Conservation (phyloP, 2,329 filamentous ascomycete genomes). For the Penicillium sclerotiorum region DNA sequence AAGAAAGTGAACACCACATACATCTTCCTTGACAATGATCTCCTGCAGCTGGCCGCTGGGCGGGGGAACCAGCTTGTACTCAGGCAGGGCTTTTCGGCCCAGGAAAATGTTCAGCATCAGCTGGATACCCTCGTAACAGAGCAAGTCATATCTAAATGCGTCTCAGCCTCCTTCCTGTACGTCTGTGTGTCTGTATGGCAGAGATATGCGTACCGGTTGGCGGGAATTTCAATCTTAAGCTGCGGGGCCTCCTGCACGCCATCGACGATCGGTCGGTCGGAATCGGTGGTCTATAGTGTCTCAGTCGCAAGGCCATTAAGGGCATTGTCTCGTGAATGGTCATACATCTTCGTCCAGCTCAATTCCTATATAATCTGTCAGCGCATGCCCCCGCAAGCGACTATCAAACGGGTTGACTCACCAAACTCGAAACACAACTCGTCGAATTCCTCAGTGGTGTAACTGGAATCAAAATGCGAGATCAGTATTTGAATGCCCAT, state of each 20-base stretch:
- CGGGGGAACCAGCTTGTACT: constrained; percentile 75
- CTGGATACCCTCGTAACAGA: constrained; percentile 95
- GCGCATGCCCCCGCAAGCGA: constrained; percentile 29
- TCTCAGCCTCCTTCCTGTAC: constrained; percentile 25
- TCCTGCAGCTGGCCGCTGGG: constrained; percentile 73
- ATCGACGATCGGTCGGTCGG: constrained; percentile 72
- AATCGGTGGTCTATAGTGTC: constrained; percentile 64
- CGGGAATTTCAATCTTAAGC: constrained; percentile 96
- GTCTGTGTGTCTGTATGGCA: too few relatives aligned
- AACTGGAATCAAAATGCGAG: constrained; percentile 52
- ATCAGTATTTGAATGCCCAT: constrained; percentile 16
- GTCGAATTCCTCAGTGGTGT: constrained; percentile 93
- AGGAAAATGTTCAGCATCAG: constrained; percentile 96
- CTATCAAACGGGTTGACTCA: constrained; percentile 34
- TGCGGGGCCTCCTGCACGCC: constrained; percentile 85
- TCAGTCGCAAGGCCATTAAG: constrained; percentile 25
- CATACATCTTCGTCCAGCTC: constrained; percentile 88
- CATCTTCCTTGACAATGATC: constrained; percentile 74
- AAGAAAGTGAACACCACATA: constrained; percentile 31
- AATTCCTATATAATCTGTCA: constrained; percentile 60
- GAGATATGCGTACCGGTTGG: constrained; percentile 71
- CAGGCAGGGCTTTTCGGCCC: constrained; percentile 72
- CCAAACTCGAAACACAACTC: constrained; percentile 98
- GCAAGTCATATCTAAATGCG: constrained; percentile 70
- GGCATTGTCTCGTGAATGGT: too few relatives aligned